Evolutionary conservation across 176 grass and related monocot genomes (phyloP), one percentile per base, ranked within the genome.

Genomic region (Tuctoria greenei): DNA sequence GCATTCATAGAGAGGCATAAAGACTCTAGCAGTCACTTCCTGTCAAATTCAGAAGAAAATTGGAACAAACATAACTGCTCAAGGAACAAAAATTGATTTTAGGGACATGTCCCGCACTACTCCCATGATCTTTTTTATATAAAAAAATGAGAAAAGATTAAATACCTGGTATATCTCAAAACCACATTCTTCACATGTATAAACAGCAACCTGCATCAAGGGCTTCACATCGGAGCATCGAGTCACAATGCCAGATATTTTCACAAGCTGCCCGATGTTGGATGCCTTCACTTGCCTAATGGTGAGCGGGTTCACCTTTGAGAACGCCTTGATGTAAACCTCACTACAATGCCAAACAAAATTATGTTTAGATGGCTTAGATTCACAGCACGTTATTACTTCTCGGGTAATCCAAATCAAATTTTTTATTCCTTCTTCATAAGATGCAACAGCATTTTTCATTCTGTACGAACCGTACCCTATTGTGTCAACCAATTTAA

Each of bases 91-190:
- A 8, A 71, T 55, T 36, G 62, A 1, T 51, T 2, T 20, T 4
- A 69, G 34, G 7, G 40, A 52, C n/a, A 67, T 9, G 7, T n/a
- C 23, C 50, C 59, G 43, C 58, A 54, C 10, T 79, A 12, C 35
- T 67, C 7, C 13, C 28, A 66, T 34, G n/a, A 23, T 18, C n/a
- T 41, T 18, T 20, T 43, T n/a, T 13, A 17, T 54, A 12, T 20
- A 18, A 47, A 56, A 56, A 39, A 3, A 9, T 82, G 28, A 82
- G 59, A 64, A 31, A 11, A 70, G 8, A 63, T 58, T 6, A 45
- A 76, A 67, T 84, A 99, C 96, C 96, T 99, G 96, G 81, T 99
- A 99, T 76, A 99, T 99, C 84, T 99, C 96, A 54, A 95, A 99
- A 44, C 96, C 96, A 46, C 96, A 99, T 41, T 99, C 96, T 82